These are phyloP conservation scores for Tuber indicum DNA, from an alignment of 495 filamentous ascomycete species.

Conservation along the genomic window DNA sequence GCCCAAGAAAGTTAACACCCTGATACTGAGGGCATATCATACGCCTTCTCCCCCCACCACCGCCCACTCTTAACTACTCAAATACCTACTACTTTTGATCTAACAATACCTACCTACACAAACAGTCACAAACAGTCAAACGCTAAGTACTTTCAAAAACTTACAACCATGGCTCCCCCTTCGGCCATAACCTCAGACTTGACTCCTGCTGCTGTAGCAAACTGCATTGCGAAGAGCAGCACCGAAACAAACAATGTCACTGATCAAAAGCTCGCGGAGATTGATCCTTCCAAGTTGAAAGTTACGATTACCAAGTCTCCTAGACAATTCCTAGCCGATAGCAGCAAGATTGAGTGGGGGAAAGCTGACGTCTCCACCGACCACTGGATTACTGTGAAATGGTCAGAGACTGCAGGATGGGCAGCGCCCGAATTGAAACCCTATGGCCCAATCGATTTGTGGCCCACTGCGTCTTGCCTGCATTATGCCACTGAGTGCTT, in stretches of 20 bases:
- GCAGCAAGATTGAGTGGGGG: slow-evolving; percentile 47
- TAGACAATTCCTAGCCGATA: slow-evolving; percentile 58
- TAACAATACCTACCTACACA: not conserved
- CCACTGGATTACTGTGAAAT: slow-evolving; percentile 77
- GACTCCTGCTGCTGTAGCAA: slow-evolving; percentile 4
- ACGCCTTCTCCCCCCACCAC: not conserved
- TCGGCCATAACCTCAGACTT: slow-evolving; percentile 16
- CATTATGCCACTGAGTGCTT: slow-evolving; percentile 93
- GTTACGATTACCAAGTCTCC: slow-evolving; percentile 61
- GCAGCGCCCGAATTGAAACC: slow-evolving; percentile 68
- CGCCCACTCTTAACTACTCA: not conserved
- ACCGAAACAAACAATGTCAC: slow-evolving; percentile 2
- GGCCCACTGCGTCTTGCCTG: slow-evolving; percentile 75
- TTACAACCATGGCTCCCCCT: slow-evolving; percentile 25
- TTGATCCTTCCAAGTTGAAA: slow-evolving; percentile 68
- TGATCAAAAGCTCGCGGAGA: slow-evolving; percentile 39
- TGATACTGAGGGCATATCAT: not conserved
- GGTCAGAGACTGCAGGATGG: slow-evolving; percentile 67
- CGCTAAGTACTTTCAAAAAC: not conserved
- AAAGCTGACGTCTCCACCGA: slow-evolving; percentile 65
- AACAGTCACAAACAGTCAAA: not conserved
- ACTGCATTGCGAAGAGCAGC: slow-evolving; percentile 12
- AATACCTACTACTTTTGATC: not conserved
- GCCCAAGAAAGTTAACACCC: not conserved
- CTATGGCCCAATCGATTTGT: slow-evolving; percentile 70